Evolutionary conservation across 257 asterid genomes (phyloP).

Genomic region (Capsicum pubescens): DNA sequence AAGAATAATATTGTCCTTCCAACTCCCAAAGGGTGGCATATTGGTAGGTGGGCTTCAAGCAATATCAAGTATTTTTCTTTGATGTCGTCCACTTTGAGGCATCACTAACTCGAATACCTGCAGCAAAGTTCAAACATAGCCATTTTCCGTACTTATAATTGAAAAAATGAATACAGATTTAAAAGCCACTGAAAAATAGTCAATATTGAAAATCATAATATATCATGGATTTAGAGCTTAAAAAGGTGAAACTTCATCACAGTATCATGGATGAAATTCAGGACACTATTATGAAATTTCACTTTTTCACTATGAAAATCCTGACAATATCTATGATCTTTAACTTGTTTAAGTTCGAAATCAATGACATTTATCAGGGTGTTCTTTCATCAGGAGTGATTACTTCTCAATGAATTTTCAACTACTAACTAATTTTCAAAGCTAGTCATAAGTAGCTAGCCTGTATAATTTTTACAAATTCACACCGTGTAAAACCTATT

Average conservation of each 20-base stretch:
- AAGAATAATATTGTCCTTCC: background rate
- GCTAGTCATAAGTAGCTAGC: too few relatives aligned
- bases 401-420: too few relatives aligned
- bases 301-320: background rate
- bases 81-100: background rate
- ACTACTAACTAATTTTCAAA: too few relatives aligned
- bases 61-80: background rate
- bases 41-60: background rate
- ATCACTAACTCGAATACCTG: background rate
- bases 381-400: background rate
- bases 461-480: too few relatives aligned
- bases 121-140: background rate
- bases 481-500: too few relatives aligned
- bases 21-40: conserved; percentile 17
- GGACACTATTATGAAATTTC: background rate
- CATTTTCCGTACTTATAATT: background rate
- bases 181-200: too few relatives aligned
- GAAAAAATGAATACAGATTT: too few relatives aligned
- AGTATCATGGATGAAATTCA: too few relatives aligned
- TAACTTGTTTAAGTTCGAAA: background rate
- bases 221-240: too few relatives aligned
- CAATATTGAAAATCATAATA: too few relatives aligned
- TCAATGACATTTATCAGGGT: background rate
- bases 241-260: too few relatives aligned
- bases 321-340: too few relatives aligned